Base-by-base conservation (phyloP, 2,329 filamentous ascomycete genomes). In the Periglandula ipomoeae region DNA sequence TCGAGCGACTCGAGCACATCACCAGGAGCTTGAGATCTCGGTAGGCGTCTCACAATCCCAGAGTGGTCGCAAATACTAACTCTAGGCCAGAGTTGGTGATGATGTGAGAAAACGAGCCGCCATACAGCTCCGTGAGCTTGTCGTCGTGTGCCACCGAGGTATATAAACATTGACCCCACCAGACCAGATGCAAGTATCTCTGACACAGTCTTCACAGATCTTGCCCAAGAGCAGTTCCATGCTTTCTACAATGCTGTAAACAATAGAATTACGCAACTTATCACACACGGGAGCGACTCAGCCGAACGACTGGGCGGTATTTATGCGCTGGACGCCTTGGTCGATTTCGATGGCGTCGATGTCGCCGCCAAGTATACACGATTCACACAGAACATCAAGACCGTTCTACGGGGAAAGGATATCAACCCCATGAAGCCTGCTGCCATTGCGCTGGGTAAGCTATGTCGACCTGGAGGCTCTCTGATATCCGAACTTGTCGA, bases 331-430 rank as follows among this genome's bases (percentile, higher is more conserved):
- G 91, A 95, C 65, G 85, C 85, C 50, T 81, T 98, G 48, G 91
- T 97, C 66, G 90, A 96, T 65, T 96, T 97, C 64, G 91, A 96
- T 59, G 91, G 90, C 51, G 88, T 96, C 58, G 94, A 98, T 69
- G 82, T 87, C 22, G 89, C 88, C 32, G 82, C 89, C 60, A 97
- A 97, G 69, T 95, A 93, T 51, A 95, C 91, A 26, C 83, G 93
- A 48, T 98, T 97, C 63, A 89, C 89, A 41, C 89, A 89, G 55
- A 94, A 91, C 60, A 79, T 98, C 51, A 87, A 90, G 57, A 86
- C 82, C 43, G 85, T 96, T 35, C 76, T 98, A 58, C 82, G 90
- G 59, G 91, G 91, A 53, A 95, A 90, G 64, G 93, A 98, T 60
- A 87, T 88, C 55, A 82, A 82, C 48, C 89, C 93, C 20, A 91